Evolutionary conservation across 495 filamentous ascomycete species (phyloP), one percentile per base, ranked within the genome.

Genomic region (Penicillium flavigenum): DNA sequence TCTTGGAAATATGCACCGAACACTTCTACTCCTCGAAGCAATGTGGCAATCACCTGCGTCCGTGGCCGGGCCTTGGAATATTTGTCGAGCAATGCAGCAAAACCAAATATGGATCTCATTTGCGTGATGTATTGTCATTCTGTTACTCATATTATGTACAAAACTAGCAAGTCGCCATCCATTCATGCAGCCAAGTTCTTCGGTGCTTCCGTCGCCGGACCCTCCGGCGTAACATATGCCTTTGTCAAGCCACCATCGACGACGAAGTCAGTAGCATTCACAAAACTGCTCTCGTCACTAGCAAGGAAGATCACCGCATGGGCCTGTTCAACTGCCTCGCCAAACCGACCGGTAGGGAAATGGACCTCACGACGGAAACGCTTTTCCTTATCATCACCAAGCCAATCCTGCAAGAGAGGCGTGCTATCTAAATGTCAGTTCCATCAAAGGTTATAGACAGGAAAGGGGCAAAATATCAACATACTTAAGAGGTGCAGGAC

Each of bases 171-270:
- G n/a, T 8, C 16, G 20, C 19, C 16, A 26, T 24, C 3, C 10
- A n/a, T 26, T 34, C 41, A 58, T 19, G 36, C 29, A 46, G 52
- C 76, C 51, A 77, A 67, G 72, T 94, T 96, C 63, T 73, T 72
- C 17, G 92, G 92, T 5, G 88, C 80, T 58, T 76, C 59, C 9
- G 85, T 78, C 10, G 91, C 76, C 0, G 86, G 83, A 19, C 93
- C 92, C 73, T 96, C 88, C 2, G 92, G 82, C 0, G 92, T 96
- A 27, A 96, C 88, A 72, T 96, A 96, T 14, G 90, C 90, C 79
- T 88, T 95, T 57, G 84, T 91, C 89, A 97, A 88, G 10, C 92
- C 92, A 43, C 93, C 93, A 65, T 98, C 94, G n/a, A 98, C 93
- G 10, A 93, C 86, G 75, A 98, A 95, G 63, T 98, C 94, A 47